phyloP scores from a whole-genome alignment of 495 filamentous ascomycete species.

The Lasiosphaeria miniovina region DNA sequence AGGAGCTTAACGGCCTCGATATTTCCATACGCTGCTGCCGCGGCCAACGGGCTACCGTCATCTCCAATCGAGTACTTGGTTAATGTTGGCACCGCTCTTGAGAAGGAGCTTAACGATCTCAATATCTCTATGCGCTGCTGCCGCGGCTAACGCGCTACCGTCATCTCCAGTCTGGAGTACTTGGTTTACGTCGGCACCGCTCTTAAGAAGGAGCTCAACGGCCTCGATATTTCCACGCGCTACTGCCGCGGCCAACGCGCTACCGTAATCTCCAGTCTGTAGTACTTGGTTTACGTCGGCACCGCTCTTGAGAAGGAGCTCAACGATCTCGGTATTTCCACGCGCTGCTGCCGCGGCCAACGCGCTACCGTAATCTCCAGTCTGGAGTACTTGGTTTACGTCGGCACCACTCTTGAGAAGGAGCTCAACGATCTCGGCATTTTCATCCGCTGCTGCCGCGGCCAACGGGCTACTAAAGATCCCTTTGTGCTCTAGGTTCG shows the following conservation, averaged over 20 bases:
- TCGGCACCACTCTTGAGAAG: conserved; percentile 29
- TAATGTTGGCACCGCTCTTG: conserved; percentile 31
- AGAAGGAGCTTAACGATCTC: conserved; percentile 19
- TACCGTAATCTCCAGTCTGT: conserved; percentile 4
- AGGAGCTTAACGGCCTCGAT: background rate
- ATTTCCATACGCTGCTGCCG: background rate
- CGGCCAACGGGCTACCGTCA: conserved; percentile 13
- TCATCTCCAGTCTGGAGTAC: conserved; percentile 5
- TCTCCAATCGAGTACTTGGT: conserved; percentile 16
- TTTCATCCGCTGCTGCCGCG: background rate
- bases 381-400: conserved; percentile 23
- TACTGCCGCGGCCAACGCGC: conserved; percentile 7
- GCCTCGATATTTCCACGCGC: conserved; percentile 8
- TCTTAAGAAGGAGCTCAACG: conserved; percentile 21
- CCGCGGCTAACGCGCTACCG: conserved; percentile 3
- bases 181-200: conserved; percentile 33
- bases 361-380: conserved; percentile 4
- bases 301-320: conserved; percentile 26
- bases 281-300: conserved; percentile 29
- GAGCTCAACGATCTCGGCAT: conserved; percentile 21
- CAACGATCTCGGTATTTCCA: conserved; percentile 15
- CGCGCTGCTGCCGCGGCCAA: conserved; percentile 1
- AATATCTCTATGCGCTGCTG: conserved; percentile 4
- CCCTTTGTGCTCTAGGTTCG: background rate
- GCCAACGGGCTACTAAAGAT: background rate